These are phyloP conservation scores for Phaeosphaeriaceae sp. DNA, from an alignment of 2,329 filamentous ascomycete genomes.

Conservation along the genomic window DNA sequence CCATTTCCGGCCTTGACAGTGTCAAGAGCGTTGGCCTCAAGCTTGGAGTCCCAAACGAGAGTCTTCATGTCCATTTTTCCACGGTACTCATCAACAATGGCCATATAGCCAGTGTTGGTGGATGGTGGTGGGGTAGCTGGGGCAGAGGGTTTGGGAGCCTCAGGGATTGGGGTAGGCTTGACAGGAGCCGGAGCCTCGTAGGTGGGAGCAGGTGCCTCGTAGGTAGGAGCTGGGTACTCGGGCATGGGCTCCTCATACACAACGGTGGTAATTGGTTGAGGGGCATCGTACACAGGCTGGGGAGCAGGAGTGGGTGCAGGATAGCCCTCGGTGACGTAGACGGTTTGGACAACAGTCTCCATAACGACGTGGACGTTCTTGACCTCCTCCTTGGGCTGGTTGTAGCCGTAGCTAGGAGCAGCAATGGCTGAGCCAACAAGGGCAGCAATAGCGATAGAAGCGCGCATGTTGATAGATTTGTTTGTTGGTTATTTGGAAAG, in stretches of 20 bases:
- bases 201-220: slow-evolving; percentile 10
- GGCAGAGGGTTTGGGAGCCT: slow-evolving; percentile 14
- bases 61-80: slow-evolving; percentile 31
- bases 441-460: slow-evolving; percentile 36
- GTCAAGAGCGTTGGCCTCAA: slow-evolving; percentile 35
- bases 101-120: slow-evolving; percentile 31
- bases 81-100: slow-evolving; percentile 35
- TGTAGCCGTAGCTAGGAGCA: slow-evolving; percentile 20
- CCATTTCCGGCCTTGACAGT: slow-evolving; percentile 32
- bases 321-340: slow-evolving; percentile 28
- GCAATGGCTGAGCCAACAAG: slow-evolving; percentile 40
- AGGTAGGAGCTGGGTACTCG: background rate
- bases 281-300: background rate
- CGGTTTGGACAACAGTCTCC: slow-evolving; percentile 35
- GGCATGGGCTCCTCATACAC: slow-evolving; percentile 12
- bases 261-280: slow-evolving; percentile 9
- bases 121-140: slow-evolving; percentile 14
- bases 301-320: slow-evolving; percentile 8
- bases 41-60: slow-evolving; percentile 24
- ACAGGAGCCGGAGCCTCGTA: slow-evolving; percentile 10
- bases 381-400: slow-evolving; percentile 20
- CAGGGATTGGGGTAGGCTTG: slow-evolving; percentile 5
- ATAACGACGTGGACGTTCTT: slow-evolving; percentile 32
- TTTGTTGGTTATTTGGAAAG: slow-evolving; percentile 12
- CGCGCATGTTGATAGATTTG: slow-evolving; percentile 36